These are phyloP conservation scores for Symbiodinium pilosum DNA, from an alignment of 73 alveolate genomes.

Conservation along the genomic window DNA sequence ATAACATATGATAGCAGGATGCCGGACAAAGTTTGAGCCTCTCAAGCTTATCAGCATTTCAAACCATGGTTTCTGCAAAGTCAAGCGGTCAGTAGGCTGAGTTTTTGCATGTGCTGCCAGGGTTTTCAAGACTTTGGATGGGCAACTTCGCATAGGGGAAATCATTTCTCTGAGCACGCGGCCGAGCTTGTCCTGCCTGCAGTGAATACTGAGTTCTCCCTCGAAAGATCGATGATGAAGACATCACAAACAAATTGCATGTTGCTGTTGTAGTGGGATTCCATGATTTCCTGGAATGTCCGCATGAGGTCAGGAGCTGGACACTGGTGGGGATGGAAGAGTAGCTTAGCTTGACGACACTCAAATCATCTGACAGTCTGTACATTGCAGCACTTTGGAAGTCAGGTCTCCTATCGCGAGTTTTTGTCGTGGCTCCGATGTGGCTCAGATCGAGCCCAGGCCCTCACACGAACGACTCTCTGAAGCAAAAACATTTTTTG, in stretches of 20 bases:
- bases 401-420: conserved; percentile 46
- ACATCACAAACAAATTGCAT: no score
- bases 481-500: not conserved
- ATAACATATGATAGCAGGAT: no score
- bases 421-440: conserved; percentile 45
- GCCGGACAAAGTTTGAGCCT: no score
- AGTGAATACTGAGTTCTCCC: no score
- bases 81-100: not conserved
- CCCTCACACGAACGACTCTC: conserved; percentile 8
- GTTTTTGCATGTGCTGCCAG: not conserved
- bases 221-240: no score
- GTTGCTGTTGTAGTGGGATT: no score
- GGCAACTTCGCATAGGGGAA: conserved; percentile 36
- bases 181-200: not conserved
- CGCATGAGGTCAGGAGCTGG: conserved; percentile 41
- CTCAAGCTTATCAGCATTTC: no score
- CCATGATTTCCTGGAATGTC: not conserved
- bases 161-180: not conserved
- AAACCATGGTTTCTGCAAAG: not conserved
- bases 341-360: not conserved
- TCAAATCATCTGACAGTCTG: not conserved
- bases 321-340: conserved; percentile 52
- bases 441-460: conserved; percentile 60
- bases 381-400: not conserved
- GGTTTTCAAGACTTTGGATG: conserved; percentile 76